Conservation (phyloP, 177 flowering plant species). For the Vitis hybrid region DNA sequence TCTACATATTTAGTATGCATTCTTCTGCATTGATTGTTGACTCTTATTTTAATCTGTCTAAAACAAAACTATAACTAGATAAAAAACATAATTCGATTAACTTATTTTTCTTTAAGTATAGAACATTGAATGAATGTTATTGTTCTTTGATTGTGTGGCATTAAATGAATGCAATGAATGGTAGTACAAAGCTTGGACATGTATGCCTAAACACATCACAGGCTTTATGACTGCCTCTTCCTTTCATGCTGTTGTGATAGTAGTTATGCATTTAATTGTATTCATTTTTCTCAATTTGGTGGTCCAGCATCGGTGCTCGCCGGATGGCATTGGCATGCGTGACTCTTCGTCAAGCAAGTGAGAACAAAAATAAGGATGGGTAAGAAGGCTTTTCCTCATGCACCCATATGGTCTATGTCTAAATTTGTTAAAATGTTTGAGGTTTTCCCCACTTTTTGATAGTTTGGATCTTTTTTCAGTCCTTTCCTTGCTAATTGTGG, state of each 20-base stretch:
- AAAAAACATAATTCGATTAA: too few species aligned
- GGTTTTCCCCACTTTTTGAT: neutral
- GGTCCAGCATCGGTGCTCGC: conserved; percentile 17
- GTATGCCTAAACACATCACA: too few species aligned
- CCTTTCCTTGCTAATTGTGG: neutral
- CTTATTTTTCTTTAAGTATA: too few species aligned
- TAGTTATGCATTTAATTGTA: neutral
- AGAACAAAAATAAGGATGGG: conserved; percentile 4
- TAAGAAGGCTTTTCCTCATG: conserved; percentile 1
- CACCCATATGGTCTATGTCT: neutral
- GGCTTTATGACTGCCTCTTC: too few species aligned
- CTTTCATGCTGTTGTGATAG: neutral
- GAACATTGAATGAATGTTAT: too few species aligned
- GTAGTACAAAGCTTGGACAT: too few species aligned
- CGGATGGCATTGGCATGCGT: conserved; percentile 11
- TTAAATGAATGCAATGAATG: too few species aligned
- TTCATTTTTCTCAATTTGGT: neutral
- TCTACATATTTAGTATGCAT: too few species aligned
- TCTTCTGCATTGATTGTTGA: too few species aligned
- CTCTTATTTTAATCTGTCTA: too few species aligned
- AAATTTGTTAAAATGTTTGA: neutral
- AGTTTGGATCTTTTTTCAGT: neutral
- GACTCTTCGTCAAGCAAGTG: conserved; percentile 11
- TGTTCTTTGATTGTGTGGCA: too few species aligned
- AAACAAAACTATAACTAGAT: too few species aligned